phyloP scores from a whole-genome alignment of 257 asterid genomes.

The Thymus mandschuricus region DNA sequence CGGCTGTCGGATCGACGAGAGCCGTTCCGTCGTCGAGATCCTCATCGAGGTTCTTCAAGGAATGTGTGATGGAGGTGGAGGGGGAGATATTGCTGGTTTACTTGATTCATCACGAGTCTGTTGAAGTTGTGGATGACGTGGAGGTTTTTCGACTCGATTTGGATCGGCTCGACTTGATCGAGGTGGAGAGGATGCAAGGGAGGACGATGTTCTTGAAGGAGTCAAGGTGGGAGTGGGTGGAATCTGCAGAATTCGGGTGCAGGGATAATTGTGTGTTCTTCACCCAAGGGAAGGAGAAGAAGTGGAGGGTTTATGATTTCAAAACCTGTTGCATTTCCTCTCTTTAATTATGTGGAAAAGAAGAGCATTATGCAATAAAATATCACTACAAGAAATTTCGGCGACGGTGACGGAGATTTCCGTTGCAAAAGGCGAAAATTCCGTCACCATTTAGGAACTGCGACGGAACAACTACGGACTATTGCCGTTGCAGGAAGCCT shows the following conservation, averaged over 20 bases:
- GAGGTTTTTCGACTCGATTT: conserved; percentile 3
- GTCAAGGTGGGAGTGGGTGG: not conserved
- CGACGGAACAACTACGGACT: too few relatives aligned
- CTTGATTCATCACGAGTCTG: not conserved
- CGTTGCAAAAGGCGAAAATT: too few relatives aligned
- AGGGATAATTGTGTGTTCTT: conserved; percentile 19
- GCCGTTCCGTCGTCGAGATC: not conserved
- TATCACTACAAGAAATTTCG: too few relatives aligned
- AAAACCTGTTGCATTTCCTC: conserved; percentile 15
- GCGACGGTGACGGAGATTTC: too few relatives aligned
- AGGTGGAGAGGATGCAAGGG: conserved; percentile 21
- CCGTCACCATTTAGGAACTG: too few relatives aligned
- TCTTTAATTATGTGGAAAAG: not conserved
- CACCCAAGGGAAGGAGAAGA: not conserved
- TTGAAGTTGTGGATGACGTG: conserved; percentile 10
- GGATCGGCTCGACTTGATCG: not conserved
- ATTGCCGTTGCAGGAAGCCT: too few relatives aligned
- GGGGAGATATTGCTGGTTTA: conserved; percentile 16
- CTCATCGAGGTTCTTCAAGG: conserved; percentile 10
- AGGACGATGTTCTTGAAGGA: conserved; percentile 15
- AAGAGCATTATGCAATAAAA: too few relatives aligned
- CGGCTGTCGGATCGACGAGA: not conserved
- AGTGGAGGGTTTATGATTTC: conserved; percentile 9
- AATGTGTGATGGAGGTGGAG: conserved; percentile 4
- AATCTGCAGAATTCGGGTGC: conserved; percentile 7